These are phyloP conservation scores for Dittrichia graveolens DNA, from an alignment of 129 eudicot species.

Conservation along the genomic window DNA sequence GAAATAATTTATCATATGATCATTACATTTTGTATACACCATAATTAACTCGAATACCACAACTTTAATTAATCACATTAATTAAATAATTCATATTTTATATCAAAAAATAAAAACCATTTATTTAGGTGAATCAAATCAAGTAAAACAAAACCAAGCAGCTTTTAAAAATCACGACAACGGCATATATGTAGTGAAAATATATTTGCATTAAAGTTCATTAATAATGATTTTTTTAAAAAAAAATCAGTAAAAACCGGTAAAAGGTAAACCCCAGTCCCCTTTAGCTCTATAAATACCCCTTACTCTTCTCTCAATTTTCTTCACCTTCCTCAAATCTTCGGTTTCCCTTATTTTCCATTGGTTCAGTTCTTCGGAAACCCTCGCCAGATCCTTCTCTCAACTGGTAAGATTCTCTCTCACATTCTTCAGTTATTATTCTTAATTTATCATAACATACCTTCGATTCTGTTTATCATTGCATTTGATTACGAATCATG, in stretches of 20 bases:
- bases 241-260: background rate
- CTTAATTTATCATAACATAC: background rate
- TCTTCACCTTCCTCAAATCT: constrained; percentile 8
- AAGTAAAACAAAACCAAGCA: too few species aligned
- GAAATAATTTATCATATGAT: too few species aligned
- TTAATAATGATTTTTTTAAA: background rate
- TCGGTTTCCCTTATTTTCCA: background rate
- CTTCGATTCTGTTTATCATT: background rate
- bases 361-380: background rate
- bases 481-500: constrained; percentile 12
- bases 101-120: too few species aligned
- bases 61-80: too few species aligned
- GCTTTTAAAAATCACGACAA: too few species aligned
- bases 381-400: background rate
- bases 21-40: too few species aligned
- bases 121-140: too few species aligned
- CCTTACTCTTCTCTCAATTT: background rate
- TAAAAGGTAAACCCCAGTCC: background rate
- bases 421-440: background rate
- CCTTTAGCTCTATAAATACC: constrained; percentile 16
- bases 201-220: too few species aligned
- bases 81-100: too few species aligned
- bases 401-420: constrained; percentile 13
- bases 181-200: too few species aligned
- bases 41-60: too few species aligned